A percentile compares a stretch with the other conserved stretches of the same genome.
Evolutionary conservation across 805 yeast genomes (phyloP).

Genomic region (Martiniozyma abietophila): DNA sequence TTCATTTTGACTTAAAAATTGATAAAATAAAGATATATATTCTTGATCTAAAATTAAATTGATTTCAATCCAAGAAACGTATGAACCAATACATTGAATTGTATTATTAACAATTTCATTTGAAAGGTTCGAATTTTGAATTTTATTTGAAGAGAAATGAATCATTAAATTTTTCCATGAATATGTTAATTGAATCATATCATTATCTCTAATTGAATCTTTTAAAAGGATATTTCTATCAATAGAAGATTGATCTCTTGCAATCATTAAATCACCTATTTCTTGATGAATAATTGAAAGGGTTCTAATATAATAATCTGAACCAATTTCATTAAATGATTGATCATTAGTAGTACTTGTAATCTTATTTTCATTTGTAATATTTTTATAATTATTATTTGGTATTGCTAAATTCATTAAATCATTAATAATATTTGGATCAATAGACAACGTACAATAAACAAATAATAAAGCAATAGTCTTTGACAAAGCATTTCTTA

Average conservation of each 20-base stretch:
- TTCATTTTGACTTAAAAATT: conserved; percentile 33
- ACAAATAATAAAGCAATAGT: conserved; percentile 44
- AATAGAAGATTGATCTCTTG: conserved; percentile 52
- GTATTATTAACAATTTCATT: conserved; percentile 47
- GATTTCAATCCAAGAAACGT: conserved; percentile 90
- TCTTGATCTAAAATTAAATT: conserved; percentile 56
- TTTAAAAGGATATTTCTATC: conserved; percentile 66
- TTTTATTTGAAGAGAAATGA: conserved; percentile 21
- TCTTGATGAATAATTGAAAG: conserved; percentile 74
- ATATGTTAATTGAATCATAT: conserved; percentile 53
- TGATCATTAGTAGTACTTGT: conserved; percentile 16
- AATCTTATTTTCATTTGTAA: no score
- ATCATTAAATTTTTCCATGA: conserved; percentile 59
- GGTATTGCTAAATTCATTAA: conserved; percentile 33
- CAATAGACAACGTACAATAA: conserved; percentile 35
- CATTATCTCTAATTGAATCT: conserved; percentile 72
- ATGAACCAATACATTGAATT: conserved; percentile 66
- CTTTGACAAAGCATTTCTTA: conserved; percentile 51
- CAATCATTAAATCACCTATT: conserved; percentile 84
- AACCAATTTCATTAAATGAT: conserved; percentile 33
- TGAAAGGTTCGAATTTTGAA: conserved; percentile 15
- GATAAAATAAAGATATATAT: conserved; percentile 48
- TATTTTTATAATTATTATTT: no score
- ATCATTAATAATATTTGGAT: conserved; percentile 45
- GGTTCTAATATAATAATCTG: conserved; percentile 70